phyloP scores from a whole-genome alignment of 495 filamentous ascomycete genomes.

The Parathielavia appendiculata region DNA sequence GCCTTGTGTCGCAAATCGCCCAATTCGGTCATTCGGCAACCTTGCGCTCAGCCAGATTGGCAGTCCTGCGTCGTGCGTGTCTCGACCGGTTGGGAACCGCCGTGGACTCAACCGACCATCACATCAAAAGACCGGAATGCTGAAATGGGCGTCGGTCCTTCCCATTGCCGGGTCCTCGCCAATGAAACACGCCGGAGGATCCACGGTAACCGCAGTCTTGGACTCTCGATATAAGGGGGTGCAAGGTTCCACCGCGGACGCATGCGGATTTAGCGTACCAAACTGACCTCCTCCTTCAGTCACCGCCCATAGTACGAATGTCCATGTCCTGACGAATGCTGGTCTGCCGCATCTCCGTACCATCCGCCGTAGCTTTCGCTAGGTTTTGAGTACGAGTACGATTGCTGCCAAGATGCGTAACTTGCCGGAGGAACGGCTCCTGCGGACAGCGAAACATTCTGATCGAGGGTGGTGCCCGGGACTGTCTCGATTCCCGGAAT shows the following conservation, averaged over 20 bases:
- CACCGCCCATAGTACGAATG: constrained; percentile 26
- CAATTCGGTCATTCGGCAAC: constrained; percentile 21
- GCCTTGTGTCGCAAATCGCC: constrained; percentile 31
- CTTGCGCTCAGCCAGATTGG: constrained; percentile 31
- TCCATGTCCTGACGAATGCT: constrained; percentile 29
- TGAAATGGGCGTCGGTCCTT: not conserved
- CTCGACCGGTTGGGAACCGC: constrained; percentile 16
- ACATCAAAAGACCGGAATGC: not conserved
- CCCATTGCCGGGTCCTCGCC: not conserved
- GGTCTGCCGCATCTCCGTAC: constrained; percentile 38
- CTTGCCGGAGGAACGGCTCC: constrained; percentile 37
- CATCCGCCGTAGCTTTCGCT: constrained; percentile 36
- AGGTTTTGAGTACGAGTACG: constrained; percentile 40
- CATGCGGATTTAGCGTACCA: not conserved
- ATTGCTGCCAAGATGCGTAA: constrained; percentile 42
- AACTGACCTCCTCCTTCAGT: not conserved
- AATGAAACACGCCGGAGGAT: not conserved
- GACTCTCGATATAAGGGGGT: not conserved
- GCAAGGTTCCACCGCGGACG: not conserved
- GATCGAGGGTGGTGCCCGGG: constrained; percentile 31
- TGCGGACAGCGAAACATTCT: constrained; percentile 37
- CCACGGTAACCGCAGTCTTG: not conserved
- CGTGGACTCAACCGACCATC: constrained; percentile 1
- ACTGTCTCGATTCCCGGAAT: constrained; percentile 37
- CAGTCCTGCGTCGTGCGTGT: constrained; percentile 20